These are phyloP conservation scores for Physcomitrellopsis africana DNA, from an alignment of 225 moss, liverwort and hornwort species.

Conservation along the genomic window DNA sequence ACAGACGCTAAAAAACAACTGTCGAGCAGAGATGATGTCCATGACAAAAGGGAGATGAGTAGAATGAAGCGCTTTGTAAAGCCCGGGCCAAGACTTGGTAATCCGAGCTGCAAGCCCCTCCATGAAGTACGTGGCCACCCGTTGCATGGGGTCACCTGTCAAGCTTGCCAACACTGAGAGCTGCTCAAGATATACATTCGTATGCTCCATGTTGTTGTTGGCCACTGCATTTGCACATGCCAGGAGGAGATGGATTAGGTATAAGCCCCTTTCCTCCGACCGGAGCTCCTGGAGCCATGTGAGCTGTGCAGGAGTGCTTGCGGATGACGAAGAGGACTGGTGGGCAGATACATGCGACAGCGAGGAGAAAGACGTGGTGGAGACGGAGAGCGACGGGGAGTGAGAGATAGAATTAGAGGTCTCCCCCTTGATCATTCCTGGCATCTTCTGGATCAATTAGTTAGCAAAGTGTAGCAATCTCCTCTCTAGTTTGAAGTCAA, in stretches of 20 bases:
- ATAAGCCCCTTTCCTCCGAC: constrained; percentile 76
- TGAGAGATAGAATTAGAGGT: constrained; percentile 65
- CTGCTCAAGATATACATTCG: constrained; percentile 80
- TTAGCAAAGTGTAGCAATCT: constrained; percentile 28
- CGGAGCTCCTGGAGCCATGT: constrained; percentile 78
- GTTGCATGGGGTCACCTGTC: constrained; percentile 86
- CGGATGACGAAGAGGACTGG: constrained; percentile 62
- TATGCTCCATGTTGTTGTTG: constrained; percentile 73
- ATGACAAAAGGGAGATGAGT: constrained; percentile 70
- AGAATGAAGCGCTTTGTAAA: constrained; percentile 79
- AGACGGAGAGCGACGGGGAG: constrained; percentile 65
- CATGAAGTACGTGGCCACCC: constrained; percentile 89
- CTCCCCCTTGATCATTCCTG: constrained; percentile 83
- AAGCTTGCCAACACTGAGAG: constrained; percentile 70
- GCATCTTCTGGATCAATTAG: constrained; percentile 60
- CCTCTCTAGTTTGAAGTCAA: neutral
- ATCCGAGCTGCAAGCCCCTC: constrained; percentile 79
- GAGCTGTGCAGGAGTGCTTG: constrained; percentile 46
- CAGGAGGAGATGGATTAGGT: constrained; percentile 74
- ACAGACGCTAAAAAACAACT: constrained; percentile 82
- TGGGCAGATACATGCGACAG: constrained; percentile 61
- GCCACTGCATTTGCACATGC: constrained; percentile 72
- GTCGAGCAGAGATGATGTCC: constrained; percentile 73
- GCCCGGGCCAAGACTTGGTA: constrained; percentile 80
- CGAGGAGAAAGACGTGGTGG: constrained; percentile 61